Evolutionary conservation across 192 early-diverging fungal species (phyloP).

Genomic region (Pilaira anomala): DNA sequence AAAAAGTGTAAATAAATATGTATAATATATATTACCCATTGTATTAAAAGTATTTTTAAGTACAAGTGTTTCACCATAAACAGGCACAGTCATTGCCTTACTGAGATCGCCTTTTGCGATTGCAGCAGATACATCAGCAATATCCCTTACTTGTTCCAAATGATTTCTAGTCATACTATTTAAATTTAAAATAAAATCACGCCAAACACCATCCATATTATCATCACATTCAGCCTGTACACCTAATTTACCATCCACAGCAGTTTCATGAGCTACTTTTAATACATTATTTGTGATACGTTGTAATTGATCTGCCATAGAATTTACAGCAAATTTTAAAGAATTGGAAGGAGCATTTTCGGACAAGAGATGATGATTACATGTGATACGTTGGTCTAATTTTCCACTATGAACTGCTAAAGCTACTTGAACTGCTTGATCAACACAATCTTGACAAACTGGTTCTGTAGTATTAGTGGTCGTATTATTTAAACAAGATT

Average conservation of each 20-base stretch:
- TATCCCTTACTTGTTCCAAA: slow-evolving; percentile 59
- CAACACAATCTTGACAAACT: slow-evolving; percentile 41
- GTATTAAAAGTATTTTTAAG: slow-evolving; percentile 58
- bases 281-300: slow-evolving; percentile 56
- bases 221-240: slow-evolving; percentile 48
- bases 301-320: slow-evolving; percentile 62
- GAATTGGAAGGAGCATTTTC: slow-evolving; percentile 18
- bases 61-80: slow-evolving; percentile 56
- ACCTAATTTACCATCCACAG: slow-evolving; percentile 69
- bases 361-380: slow-evolving; percentile 22
- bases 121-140: slow-evolving; percentile 59
- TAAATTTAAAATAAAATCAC: slow-evolving; percentile 50
- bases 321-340: slow-evolving; percentile 50
- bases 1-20: background rate
- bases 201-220: slow-evolving; percentile 48
- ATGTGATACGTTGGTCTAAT: slow-evolving; percentile 42
- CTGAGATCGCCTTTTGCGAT: slow-evolving; percentile 56
- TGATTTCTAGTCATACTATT: slow-evolving; percentile 60
- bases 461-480: background rate
- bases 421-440: slow-evolving; percentile 44
- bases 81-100: slow-evolving; percentile 56
- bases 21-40: slow-evolving; percentile 32
- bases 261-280: slow-evolving; percentile 65
- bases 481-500: background rate
- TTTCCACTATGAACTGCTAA: slow-evolving; percentile 43